Conservation (phyloP, 495 filamentous ascomycete species). For the Aspergillus nanangensis region DNA sequence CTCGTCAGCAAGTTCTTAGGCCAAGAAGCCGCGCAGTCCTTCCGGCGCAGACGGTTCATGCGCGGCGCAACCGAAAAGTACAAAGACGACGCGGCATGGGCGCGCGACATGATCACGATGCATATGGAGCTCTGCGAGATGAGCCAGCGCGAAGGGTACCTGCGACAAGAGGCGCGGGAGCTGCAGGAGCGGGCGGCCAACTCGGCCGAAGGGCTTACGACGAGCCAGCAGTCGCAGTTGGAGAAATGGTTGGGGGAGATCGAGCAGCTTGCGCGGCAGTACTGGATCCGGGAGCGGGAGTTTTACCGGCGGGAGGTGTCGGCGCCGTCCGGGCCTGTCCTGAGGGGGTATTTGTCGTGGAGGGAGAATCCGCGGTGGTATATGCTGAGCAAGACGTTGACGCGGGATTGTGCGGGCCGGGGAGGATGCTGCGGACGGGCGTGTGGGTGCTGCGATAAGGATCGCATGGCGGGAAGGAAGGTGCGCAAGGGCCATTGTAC, state of each 20-base stretch:
- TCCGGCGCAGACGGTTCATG: neutral
- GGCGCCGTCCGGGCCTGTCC: neutral
- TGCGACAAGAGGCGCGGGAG: neutral
- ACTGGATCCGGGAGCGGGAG: slow-evolving; percentile 3
- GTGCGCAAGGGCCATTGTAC: slow-evolving; percentile 2
- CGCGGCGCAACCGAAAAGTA: neutral
- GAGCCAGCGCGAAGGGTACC: neutral
- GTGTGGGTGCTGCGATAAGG: slow-evolving; percentile 2
- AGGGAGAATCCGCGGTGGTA: neutral
- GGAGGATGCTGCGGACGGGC: slow-evolving; percentile 1
- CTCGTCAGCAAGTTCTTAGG: neutral
- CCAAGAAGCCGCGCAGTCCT: neutral
- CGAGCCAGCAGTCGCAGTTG: neutral
- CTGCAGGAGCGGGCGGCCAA: neutral
- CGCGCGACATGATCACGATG: slow-evolving; percentile 2
- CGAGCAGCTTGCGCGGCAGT: neutral
- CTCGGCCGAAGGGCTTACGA: neutral
- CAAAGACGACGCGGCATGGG: neutral
- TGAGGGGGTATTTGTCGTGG: neutral
- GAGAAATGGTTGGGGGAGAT: neutral
- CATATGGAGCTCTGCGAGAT: neutral
- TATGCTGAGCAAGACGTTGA: neutral
- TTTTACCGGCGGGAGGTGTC: slow-evolving; percentile 4
- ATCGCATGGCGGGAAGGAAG: neutral
- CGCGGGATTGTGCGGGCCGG: slow-evolving; percentile 1